Evolutionary conservation across 345 rosid genomes (phyloP), one percentile per base, ranked within the genome.

Genomic region (Sisymbrium altissimum): DNA sequence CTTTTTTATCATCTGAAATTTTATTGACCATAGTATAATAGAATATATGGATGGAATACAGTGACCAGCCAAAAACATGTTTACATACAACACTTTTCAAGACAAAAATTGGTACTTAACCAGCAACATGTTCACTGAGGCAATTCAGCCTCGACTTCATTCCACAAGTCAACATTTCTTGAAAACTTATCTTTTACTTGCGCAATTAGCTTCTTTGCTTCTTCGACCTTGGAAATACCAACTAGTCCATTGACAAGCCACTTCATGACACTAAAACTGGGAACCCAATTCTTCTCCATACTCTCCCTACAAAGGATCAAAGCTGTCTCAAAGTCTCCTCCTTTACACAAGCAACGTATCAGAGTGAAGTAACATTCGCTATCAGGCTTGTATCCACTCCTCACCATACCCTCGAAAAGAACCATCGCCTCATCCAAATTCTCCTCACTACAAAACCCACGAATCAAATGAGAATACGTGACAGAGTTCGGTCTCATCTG

Each of bases 61-160:
- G n/a, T n/a, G n/a, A n/a, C n/a, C n/a, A n/a, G n/a, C n/a, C n/a
- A n/a, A n/a, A n/a, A n/a, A n/a, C n/a, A n/a, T n/a, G n/a, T n/a
- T n/a, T 46, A 48, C 18, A 27, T 50, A 72, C 69, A 49, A 38
- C 29, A 29, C 9, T 17, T 13, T 55, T 40, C 29, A 68, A 3
- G 50, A 62, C 23, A 52, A 71, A 25, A 62, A 53, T 17, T 40
- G 52, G 32, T 6, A 53, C n/a, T n/a, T n/a, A n/a, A n/a, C 40
- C 9, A n/a, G 7, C 18, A 53, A 45, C 25, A 23, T 33, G 11
- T 14, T 82, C 83, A 85, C 35, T 56, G 86, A 0, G 88, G 80
- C 83, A 94, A 86, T 9, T 50, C 83, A 45, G 91, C 89, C 81
- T 89, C 97, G 1, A 95, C 73, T 77, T 89, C 97, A 63, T 84